Base-by-base conservation (phyloP, 2,329 filamentous ascomycete species). In the Monilinia polystroma region DNA sequence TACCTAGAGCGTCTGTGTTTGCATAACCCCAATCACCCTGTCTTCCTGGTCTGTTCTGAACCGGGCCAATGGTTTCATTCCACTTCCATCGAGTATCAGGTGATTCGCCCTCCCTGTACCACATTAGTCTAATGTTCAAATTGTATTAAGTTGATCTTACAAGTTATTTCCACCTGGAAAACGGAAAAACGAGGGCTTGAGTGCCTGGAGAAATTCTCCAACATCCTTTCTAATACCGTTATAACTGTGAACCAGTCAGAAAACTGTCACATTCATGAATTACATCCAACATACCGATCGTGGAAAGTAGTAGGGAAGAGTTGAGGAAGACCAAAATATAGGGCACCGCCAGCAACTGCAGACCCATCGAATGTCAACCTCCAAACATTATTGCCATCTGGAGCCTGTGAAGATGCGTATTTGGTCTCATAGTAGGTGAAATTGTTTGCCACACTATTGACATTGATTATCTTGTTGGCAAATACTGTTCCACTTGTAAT, bases 111-210 rank as follows among this genome's bases (percentile, higher is more conserved):
- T 72, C 73, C 64, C 59, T 71, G 56, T 63, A 32, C 38, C 71
- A 78, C 73, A 76, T 62, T 78, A 64, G 68, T 68, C 18, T 43
- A 43, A 11, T 16, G 6, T 20, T 43, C 11, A 20, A 7, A 26
- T 18, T 11, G 11, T 10, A 26, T 23, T 20, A 11, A 29, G 2
- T 54, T 20, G 38, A 1, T 70, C 76, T 67, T 74, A 75, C 73
- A 88, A 75, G 78, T 86, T 87, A 73, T 87, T 88, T 10, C 86
- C 87, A 5, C 88, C 88, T 0, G 87, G 87, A 66, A 89, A 84
- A 16, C 88, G 82, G 52, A 90, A 80, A 71, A 89, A 83, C 11
- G 80, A 81, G 0, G 83, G 81, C 60, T 84, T 81, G 2, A 86
- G 74, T 12, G 78, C 80, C 1, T 79, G 81, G 1, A 88, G 75